A percentile compares a stretch with the other conserved stretches of the same genome.
Conservation (phyloP, 768 basidiomycete genomes). For the Termitomyces heimii region DNA sequence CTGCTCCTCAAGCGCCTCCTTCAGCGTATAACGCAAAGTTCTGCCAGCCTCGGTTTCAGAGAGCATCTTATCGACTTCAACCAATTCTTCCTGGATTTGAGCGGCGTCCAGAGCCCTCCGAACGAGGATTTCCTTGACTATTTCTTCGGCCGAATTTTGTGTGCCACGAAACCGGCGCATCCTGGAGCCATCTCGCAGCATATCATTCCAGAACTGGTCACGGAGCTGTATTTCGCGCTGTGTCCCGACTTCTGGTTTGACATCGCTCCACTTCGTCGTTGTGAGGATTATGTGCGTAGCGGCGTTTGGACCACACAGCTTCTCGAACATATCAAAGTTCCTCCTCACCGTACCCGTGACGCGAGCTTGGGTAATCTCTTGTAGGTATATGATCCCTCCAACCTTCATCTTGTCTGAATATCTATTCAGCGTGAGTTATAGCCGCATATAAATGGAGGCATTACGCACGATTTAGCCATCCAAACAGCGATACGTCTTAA, state of each 20-base stretch:
- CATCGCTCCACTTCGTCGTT: slow-evolving; percentile 31
- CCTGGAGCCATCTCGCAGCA: slow-evolving; percentile 22
- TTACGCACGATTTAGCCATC: slow-evolving; percentile 7
- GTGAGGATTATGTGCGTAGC: slow-evolving; percentile 7
- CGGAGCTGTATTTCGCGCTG: slow-evolving; percentile 22
- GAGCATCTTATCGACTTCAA: slow-evolving; percentile 15
- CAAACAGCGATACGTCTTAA: slow-evolving; percentile 8
- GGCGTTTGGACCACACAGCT: slow-evolving; percentile 9
- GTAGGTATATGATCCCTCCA: slow-evolving; percentile 10
- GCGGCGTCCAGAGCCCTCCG: slow-evolving; percentile 11
- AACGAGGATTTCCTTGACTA: slow-evolving; percentile 17
- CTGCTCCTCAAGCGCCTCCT: slow-evolving; percentile 10
- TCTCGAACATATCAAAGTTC: slow-evolving; percentile 12
- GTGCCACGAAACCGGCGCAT: slow-evolving; percentile 17
- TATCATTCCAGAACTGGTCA: slow-evolving; percentile 23
- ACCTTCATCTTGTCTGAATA: slow-evolving; percentile 8
- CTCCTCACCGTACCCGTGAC: slow-evolving; percentile 12
- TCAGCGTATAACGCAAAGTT: slow-evolving; percentile 13
- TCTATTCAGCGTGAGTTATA: not conserved
- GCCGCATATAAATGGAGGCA: not conserved
- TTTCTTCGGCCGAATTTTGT: slow-evolving; percentile 19
- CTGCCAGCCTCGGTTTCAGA: slow-evolving; percentile 18
- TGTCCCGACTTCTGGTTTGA: slow-evolving; percentile 14
- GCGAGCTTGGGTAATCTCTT: slow-evolving; percentile 13
- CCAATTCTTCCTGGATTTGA: slow-evolving; percentile 21